Evolutionary conservation across 768 basidiomycete genomes (phyloP), one percentile per base, ranked within the genome.

Genomic region (Melanogaster broomeanus): DNA sequence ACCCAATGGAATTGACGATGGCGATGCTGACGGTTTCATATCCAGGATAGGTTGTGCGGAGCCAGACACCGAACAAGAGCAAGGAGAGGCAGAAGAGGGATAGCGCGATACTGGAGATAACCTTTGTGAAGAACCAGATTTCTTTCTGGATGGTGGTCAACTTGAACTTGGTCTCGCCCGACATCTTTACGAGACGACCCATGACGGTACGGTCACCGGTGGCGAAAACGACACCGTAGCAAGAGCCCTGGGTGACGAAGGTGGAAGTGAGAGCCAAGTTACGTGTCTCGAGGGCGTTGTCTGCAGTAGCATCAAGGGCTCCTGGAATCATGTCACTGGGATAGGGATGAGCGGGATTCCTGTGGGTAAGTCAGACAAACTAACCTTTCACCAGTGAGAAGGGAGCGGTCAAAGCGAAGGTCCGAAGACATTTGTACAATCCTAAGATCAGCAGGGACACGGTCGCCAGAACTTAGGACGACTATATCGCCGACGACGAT

Each of bases 401-500:
- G 73, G 2, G 80, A 74, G 10, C 80, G 72, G 49, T 83, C 82
- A 41, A 82, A 73, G 28, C 74, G 73, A 49, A 82, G 66, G 54
- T 83, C 82, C 6, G 74, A 73, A 1, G 79, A 78, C 52, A 74
- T 75, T 12, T 78, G 63, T 34, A 83, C 73, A 9, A 85, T 71
- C 22, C 83, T 75, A 25, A 84, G 67, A 57, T 85, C 84, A 0
- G 83, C 81, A 6, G 83, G 83, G 6, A 84, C 72, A 11, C 83
- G 75, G 55, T 84, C 79, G 16, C 82, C 82, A 3, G 81, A 76
- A 27, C 71, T 62, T 59, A 83, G 79, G 3, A 72, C 71, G 48
- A 83, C 73, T 30, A 83, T 64, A 56, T 83, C 82, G 11, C 82
- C 82, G 0, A 81, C 81, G 1, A 86, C 74, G 25, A 86, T 75